Conservation (phyloP, 2,329 filamentous ascomycete genomes). For the Aspergillus puulaauensis region DNA sequence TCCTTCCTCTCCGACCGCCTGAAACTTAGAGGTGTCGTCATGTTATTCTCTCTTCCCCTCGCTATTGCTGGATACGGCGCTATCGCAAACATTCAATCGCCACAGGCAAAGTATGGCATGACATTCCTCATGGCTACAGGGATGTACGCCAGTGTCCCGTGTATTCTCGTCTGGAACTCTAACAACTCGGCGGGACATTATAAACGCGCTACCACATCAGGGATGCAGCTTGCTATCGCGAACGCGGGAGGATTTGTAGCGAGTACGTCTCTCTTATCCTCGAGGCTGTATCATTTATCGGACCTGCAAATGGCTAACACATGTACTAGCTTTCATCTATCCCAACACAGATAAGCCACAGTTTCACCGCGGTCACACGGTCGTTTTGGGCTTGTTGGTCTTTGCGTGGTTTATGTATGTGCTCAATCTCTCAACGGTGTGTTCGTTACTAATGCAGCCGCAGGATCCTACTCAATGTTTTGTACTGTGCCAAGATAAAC, state of each 20-base stretch:
- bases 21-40: slow-evolving; percentile 59
- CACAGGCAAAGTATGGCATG: slow-evolving; percentile 62
- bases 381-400: slow-evolving; percentile 60
- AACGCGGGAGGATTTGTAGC: slow-evolving; percentile 68
- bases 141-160: slow-evolving; percentile 63
- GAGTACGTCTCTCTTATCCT: slow-evolving; percentile 36
- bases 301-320: slow-evolving; percentile 14
- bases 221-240: slow-evolving; percentile 64
- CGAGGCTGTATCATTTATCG: not conserved
- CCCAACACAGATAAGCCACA: slow-evolving; percentile 56
- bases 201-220: slow-evolving; percentile 67
- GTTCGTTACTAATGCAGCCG: slow-evolving; percentile 17
- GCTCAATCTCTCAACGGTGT: not conserved
- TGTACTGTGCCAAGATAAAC: slow-evolving; percentile 65
- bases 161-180: slow-evolving; percentile 64
- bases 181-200: slow-evolving; percentile 70
- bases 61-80: slow-evolving; percentile 66
- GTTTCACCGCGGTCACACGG: slow-evolving; percentile 62
- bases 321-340: slow-evolving; percentile 56
- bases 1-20: slow-evolving; percentile 63
- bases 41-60: slow-evolving; percentile 63
- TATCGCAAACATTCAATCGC: slow-evolving; percentile 56
- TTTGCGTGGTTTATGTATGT: slow-evolving; percentile 65
- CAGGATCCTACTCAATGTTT: slow-evolving; percentile 60
- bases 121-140: slow-evolving; percentile 67